Evolutionary conservation across 106 monocot species (phyloP), one percentile per base, ranked within the genome.

Genomic region (Ottelia alismoides): DNA sequence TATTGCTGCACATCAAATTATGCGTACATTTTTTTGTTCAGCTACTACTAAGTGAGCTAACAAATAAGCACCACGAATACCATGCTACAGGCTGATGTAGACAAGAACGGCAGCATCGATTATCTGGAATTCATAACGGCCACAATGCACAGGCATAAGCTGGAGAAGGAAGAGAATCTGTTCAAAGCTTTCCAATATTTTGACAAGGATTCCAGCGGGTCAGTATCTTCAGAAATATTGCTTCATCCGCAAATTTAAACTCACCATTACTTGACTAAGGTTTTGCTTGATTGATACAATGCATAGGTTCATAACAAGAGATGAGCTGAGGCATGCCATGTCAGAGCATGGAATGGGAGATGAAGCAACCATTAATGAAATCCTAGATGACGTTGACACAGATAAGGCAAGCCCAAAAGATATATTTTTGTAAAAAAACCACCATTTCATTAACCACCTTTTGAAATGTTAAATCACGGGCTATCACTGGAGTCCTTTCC

Each of bases 81-180:
- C 20, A 23, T 66, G 25, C 51, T 32, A 3, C 66, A 86, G 86
- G 86, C 86, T 16, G 92, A 92, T 53, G 92, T 86, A 28, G 92
- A 92, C 49, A 69, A 55, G 49, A 79, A 28, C 57, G 92, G 92
- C 2, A 76, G 30, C 43, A 86, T 92, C 23, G 92, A 92, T 65
- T 86, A 92, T 61, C 66, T 72, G 10, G 86, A 92, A 55, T 92
- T 92, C 69, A 76, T 80, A 18, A 64, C 92, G 4, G 82, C 92
- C 25, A 92, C 79, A 20, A 82, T 92, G 76, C 86, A 92, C 59
- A 60, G 82, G 3, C 86, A 92, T 64, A 79, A 70, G 48, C 60
- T 86, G 17, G 86, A 83, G 19, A 87, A 72, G 10, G 82, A 92
- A 25, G 82, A 87, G 60, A 62, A 83, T 50, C 65, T 92, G 65